A percentile compares a stretch with the other conserved stretches of the same genome.
Conservation (phyloP, 2,329 filamentous ascomycete genomes). For the Fusarium sp. region DNA sequence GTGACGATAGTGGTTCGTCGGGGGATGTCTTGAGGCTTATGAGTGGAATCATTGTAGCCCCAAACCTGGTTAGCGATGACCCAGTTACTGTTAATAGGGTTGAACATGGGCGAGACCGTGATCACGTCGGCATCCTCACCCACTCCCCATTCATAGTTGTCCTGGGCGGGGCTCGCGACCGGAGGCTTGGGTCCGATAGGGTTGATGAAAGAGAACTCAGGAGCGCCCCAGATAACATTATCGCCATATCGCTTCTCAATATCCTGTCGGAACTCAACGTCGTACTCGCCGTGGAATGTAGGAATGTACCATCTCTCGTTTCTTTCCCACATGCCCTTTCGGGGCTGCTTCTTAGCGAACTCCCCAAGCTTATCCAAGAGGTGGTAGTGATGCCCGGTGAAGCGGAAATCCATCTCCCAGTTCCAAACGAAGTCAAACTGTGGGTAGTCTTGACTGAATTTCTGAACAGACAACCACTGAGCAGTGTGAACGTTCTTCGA, state of each 20-base stretch:
- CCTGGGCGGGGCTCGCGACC: constrained; percentile 66
- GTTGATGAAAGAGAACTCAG: constrained; percentile 68
- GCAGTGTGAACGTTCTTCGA: constrained; percentile 67
- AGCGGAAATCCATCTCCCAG: constrained; percentile 86
- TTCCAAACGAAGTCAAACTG: constrained; percentile 89
- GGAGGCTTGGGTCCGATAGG: constrained; percentile 75
- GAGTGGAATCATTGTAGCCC: constrained; percentile 69
- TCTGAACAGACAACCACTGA: constrained; percentile 80
- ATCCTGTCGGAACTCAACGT: constrained; percentile 73
- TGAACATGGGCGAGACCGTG: constrained; percentile 83
- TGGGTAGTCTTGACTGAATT: constrained; percentile 80
- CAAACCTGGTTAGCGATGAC: constrained; percentile 76
- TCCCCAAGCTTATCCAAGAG: constrained; percentile 74
- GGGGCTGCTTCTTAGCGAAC: constrained; percentile 76
- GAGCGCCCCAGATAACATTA: constrained; percentile 75
- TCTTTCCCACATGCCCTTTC: constrained; percentile 80
- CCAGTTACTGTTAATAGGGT: constrained; percentile 79
- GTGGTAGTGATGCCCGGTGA: constrained; percentile 85
- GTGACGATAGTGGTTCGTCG: constrained; percentile 83
- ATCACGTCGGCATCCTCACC: constrained; percentile 81
- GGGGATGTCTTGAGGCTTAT: constrained; percentile 69
- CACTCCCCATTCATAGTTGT: constrained; percentile 81
- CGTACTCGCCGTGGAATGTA: constrained; percentile 73
- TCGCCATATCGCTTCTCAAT: constrained; percentile 68
- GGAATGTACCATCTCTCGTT: constrained; percentile 81